Percentiles rank a stretch among this genome's conserved stretches.
Evolutionary conservation across 2,329 filamentous ascomycete species (phyloP).

Genomic region (Teratosphaeria destructans): DNA sequence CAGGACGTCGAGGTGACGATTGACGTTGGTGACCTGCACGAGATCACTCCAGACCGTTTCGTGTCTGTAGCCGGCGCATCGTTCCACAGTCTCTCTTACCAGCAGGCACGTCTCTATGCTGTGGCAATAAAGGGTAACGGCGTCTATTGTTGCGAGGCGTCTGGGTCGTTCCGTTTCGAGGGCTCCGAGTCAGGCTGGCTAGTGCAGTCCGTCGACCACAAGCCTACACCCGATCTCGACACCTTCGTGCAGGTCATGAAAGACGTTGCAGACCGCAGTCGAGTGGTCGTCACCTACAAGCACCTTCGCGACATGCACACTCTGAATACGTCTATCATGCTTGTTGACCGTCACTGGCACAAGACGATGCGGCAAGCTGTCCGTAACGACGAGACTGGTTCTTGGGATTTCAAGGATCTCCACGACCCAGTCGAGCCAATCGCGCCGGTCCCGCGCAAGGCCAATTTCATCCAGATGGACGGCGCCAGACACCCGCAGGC

Average conservation of each 20-base stretch:
- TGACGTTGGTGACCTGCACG: conserved; percentile 78
- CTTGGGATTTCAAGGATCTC: conserved; percentile 91
- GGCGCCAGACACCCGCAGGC: conserved; percentile 80
- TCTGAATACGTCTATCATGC: conserved; percentile 81
- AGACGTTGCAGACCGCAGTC: conserved; percentile 65
- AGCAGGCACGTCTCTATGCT: conserved; percentile 91
- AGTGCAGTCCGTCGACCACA: conserved; percentile 83
- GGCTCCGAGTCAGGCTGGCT: conserved; percentile 87
- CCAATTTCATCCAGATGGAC: conserved; percentile 84
- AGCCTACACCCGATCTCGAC: conserved; percentile 76
- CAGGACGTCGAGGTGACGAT: conserved; percentile 78
- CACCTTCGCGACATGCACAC: conserved; percentile 92
- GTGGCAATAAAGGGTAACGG: conserved; percentile 68
- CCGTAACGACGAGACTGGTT: conserved; percentile 76
- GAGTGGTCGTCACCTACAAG: conserved; percentile 91
- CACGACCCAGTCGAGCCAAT: conserved; percentile 68
- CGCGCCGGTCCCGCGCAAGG: conserved; percentile 61
- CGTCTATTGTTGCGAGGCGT: conserved; percentile 89
- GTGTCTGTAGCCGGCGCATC: conserved; percentile 87
- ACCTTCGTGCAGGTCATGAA: conserved; percentile 88
- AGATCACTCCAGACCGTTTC: conserved; percentile 91
- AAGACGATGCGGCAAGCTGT: conserved; percentile 88
- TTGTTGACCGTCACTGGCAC: conserved; percentile 92
- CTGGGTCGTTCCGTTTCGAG: conserved; percentile 90
- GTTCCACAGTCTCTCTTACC: conserved; percentile 94